Conservation (phyloP, 495 filamentous ascomycete genomes). For the Collariella sp. region DNA sequence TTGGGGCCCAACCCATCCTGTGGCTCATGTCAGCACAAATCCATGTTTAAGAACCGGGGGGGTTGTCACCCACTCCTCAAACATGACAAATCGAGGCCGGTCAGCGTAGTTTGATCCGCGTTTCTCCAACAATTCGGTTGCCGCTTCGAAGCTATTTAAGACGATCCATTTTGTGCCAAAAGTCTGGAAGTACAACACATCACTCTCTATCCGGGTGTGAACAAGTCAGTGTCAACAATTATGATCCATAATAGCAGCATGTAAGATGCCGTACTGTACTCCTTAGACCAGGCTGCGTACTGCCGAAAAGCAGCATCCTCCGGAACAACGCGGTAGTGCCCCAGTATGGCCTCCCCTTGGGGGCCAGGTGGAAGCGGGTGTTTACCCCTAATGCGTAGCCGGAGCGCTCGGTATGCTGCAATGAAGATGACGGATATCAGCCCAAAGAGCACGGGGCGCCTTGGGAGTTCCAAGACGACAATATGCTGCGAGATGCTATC, state of each 20-base stretch:
- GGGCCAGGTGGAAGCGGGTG: conserved; percentile 31
- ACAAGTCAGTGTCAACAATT: neutral
- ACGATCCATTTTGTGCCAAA: conserved; percentile 37
- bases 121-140: conserved; percentile 37
- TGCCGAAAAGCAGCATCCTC: conserved; percentile 32
- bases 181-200: conserved; percentile 34
- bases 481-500: neutral
- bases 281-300: conserved; percentile 33
- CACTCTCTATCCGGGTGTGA: conserved; percentile 15
- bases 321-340: conserved; percentile 35
- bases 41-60: neutral
- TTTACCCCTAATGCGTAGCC: neutral
- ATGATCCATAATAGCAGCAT: neutral
- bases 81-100: conserved; percentile 40
- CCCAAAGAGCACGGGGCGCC: neutral
- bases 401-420: neutral
- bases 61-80: conserved; percentile 30
- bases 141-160: conserved; percentile 32
- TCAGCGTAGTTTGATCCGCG: conserved; percentile 39
- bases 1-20: conserved; percentile 40
- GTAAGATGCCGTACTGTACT: conserved; percentile 27
- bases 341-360: conserved; percentile 33
- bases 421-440: neutral
- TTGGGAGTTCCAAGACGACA: neutral
- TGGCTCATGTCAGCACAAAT: neutral